Base-by-base conservation (phyloP, 2,329 filamentous ascomycete species). In the Drechslerella coelobrocha region DNA sequence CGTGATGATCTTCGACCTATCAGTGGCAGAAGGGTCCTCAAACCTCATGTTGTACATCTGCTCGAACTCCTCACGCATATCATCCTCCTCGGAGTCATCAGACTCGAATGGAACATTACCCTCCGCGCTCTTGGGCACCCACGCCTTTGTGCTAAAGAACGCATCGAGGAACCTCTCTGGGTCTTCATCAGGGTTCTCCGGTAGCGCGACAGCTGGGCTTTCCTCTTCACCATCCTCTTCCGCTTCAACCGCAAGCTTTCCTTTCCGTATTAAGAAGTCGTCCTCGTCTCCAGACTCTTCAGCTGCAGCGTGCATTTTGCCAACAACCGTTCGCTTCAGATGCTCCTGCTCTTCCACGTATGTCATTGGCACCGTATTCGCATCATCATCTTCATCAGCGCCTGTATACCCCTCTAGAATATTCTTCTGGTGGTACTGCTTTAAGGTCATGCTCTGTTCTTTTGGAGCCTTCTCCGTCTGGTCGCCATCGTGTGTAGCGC, bases 101-200 rank as follows among this genome's bases (percentile, higher is more conserved):
- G 92, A 96, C 77, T 97, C 91, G 63, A 99, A 89, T 0, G 92
- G 71, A 8, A 73, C n/a, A 27, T 73, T 59, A 6, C 27, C 54
- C 6, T 48, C 29, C 1, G 47, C 65, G n/a, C 27, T 86, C 8
- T 85, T 84, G 0, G 89, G 86, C 5, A 93, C 85, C 94, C 94
- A 99, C 14, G 92, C 93, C 68, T 92, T 87, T 6, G 92, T 85
- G n/a, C 89, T 85, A 85, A 99, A 86, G 81, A 96, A 99, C 79
- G 97, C 96, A 60, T 91, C 93, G n/a, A 99, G 82, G 78, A 91
- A 99, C 0, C 85, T 89, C 77, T 97, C 93, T 0, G 93, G 94
- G 77, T 99, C 88, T 78, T 91, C 89, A 76, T 96, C 90, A 1
- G 37, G 94, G 92, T 66, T 85, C 84, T 73, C 73, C 12, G 61